These are phyloP conservation scores for Anisodus tanguticus DNA, from an alignment of 257 asterid species.

Conservation along the genomic window DNA sequence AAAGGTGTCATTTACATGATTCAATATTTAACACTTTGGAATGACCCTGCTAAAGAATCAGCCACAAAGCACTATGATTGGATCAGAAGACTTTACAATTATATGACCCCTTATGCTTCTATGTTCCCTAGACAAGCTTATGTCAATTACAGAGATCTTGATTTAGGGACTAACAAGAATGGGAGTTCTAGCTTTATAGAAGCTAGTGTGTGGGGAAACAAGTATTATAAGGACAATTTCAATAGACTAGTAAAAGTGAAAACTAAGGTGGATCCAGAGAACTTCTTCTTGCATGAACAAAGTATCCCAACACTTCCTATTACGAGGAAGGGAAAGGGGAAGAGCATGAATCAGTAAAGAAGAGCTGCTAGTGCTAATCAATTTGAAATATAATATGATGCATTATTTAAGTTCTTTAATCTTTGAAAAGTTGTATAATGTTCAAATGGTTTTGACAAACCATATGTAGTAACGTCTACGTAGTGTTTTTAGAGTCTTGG, in stretches of 20 bases:
- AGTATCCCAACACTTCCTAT: conserved; percentile 63
- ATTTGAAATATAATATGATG: not conserved
- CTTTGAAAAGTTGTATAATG: not conserved
- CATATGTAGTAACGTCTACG: not conserved
- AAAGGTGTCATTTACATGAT: conserved; percentile 53
- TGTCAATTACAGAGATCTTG: conserved; percentile 74
- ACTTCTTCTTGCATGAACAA: conserved; percentile 74
- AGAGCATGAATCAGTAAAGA: conserved; percentile 41
- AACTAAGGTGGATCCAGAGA: conserved; percentile 65
- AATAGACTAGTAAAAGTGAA: conserved; percentile 56
- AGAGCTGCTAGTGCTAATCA: not conserved
- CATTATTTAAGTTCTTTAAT: not conserved
- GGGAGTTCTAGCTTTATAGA: conserved; percentile 42
- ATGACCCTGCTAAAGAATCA: conserved; percentile 46
- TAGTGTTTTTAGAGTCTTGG: not conserved
- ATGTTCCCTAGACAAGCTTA: conserved; percentile 69
- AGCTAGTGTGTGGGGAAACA: conserved; percentile 63
- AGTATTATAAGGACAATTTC: conserved; percentile 61
- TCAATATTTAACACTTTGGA: conserved; percentile 56
- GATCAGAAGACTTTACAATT: conserved; percentile 57
- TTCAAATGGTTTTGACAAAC: not conserved
- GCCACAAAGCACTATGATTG: conserved; percentile 56
- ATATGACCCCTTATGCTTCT: conserved; percentile 70
- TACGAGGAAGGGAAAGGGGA: conserved; percentile 28
- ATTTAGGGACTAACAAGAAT: conserved; percentile 57